These are phyloP conservation scores for Aspergillus phoenicis DNA, from an alignment of 2,329 filamentous ascomycete genomes.

Conservation along the genomic window DNA sequence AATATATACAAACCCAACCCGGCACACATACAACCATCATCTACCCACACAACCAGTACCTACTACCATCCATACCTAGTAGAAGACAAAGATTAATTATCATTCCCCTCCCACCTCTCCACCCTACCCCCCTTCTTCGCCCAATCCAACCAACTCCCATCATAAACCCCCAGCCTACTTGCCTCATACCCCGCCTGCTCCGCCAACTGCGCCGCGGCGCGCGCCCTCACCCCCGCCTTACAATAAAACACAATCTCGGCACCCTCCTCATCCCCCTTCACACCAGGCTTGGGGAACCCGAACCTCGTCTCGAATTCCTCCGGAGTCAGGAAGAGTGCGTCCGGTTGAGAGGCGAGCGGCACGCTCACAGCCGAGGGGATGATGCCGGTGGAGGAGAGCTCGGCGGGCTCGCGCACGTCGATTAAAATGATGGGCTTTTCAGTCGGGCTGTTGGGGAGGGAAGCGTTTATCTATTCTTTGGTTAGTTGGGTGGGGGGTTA, in stretches of 20 bases:
- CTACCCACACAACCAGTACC: too few species aligned
- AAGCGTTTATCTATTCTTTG: conserved; percentile 36
- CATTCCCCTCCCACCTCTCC: conserved; percentile 48
- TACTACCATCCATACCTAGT: not conserved
- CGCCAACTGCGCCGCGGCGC: conserved; percentile 75
- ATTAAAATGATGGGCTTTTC: conserved; percentile 40
- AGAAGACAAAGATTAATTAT: conserved; percentile 15
- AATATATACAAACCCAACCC: too few species aligned
- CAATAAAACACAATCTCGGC: conserved; percentile 78
- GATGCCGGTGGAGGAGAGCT: conserved; percentile 48
- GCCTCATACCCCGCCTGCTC: conserved; percentile 72
- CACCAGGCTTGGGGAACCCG: conserved; percentile 70
- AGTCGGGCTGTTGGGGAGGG: conserved; percentile 31
- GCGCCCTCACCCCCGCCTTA: conserved; percentile 83
- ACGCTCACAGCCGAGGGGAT: conserved; percentile 85
- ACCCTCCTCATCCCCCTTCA: conserved; percentile 46
- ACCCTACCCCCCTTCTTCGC: conserved; percentile 67
- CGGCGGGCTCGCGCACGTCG: conserved; percentile 53
- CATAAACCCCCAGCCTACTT: conserved; percentile 58
- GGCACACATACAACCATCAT: not conserved
- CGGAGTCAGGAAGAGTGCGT: conserved; percentile 73
- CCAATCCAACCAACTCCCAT: conserved; percentile 73
- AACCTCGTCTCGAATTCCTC: conserved; percentile 84
- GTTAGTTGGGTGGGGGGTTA: not conserved
- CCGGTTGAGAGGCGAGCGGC: conserved; percentile 73